phyloP scores from a whole-genome alignment of 1,284 basidiomycete genomes.

The Heterobasidion occidentale region DNA sequence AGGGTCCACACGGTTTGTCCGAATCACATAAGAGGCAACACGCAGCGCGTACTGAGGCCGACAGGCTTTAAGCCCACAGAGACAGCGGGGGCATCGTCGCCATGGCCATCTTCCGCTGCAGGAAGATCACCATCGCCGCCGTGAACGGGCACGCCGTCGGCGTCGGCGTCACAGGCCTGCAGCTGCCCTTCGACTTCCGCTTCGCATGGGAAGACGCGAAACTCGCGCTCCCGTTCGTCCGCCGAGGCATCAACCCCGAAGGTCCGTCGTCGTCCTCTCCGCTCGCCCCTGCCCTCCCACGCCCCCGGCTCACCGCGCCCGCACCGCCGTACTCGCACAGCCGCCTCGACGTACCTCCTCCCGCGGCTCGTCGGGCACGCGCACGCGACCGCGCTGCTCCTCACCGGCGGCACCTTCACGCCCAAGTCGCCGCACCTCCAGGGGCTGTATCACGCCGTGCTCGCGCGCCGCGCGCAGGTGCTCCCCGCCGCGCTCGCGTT shows the following conservation, averaged over 20 bases:
- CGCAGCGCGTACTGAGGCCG: too few species aligned
- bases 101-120: slow-evolving; percentile 41
- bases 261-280: slow-evolving; percentile 20
- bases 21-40: too few species aligned
- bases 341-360: slow-evolving; percentile 43
- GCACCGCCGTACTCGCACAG: slow-evolving; percentile 23
- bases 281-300: neutral
- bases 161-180: slow-evolving; percentile 43
- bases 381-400: slow-evolving; percentile 39
- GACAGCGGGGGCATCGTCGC: slow-evolving; percentile 40
- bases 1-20: slow-evolving; percentile 27
- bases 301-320: neutral
- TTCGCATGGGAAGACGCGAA: slow-evolving; percentile 48
- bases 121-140: slow-evolving; percentile 49
- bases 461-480: slow-evolving; percentile 40
- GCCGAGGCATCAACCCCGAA: slow-evolving; percentile 46
- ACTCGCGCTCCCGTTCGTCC: slow-evolving; percentile 45
- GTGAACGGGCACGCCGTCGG: slow-evolving; percentile 55
- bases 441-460: slow-evolving; percentile 37
- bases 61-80: slow-evolving; percentile 30
- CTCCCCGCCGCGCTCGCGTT: slow-evolving; percentile 43
- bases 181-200: slow-evolving; percentile 50
- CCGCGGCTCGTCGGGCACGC: slow-evolving; percentile 46
- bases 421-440: slow-evolving; percentile 36
- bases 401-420: slow-evolving; percentile 36